Percentiles rank a stretch among this genome's conserved stretches.
Conservation (phyloP, 2,329 filamentous ascomycete genomes). For the Acephala macrosclerotiorum region DNA sequence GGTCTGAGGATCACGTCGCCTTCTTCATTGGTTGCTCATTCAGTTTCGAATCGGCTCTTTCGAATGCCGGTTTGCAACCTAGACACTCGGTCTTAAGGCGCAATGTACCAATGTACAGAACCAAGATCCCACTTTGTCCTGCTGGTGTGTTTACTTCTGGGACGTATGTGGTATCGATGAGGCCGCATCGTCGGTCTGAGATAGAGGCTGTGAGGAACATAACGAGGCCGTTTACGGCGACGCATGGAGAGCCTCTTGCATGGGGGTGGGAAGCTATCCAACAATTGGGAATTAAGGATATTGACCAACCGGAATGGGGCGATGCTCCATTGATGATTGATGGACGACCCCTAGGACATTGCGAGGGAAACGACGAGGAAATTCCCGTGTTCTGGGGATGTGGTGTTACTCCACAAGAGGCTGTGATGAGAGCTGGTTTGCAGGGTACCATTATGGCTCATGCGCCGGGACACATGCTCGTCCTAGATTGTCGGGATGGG, state of each 20-base stretch:
- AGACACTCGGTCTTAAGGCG: slow-evolving; percentile 55
- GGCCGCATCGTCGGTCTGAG: slow-evolving; percentile 59
- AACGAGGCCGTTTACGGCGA: slow-evolving; percentile 60
- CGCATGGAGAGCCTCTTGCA: slow-evolving; percentile 69
- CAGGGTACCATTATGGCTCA: slow-evolving; percentile 66
- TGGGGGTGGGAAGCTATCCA: slow-evolving; percentile 68
- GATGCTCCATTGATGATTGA: slow-evolving; percentile 51
- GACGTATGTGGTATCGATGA: slow-evolving; percentile 69
- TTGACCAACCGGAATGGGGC: slow-evolving; percentile 63
- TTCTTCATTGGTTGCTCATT: slow-evolving; percentile 71
- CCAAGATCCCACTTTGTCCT: slow-evolving; percentile 60
- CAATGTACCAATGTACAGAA: slow-evolving; percentile 69
- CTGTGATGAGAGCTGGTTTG: slow-evolving; percentile 62
- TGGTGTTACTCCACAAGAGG: slow-evolving; percentile 71
- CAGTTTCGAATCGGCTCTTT: slow-evolving; percentile 67
- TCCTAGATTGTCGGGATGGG: slow-evolving; percentile 54
- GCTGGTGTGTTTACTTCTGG: slow-evolving; percentile 63
- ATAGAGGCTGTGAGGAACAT: slow-evolving; percentile 61
- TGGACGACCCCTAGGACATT: slow-evolving; percentile 47
- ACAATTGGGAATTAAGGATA: slow-evolving; percentile 60
- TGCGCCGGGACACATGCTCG: slow-evolving; percentile 67
- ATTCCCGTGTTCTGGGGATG: slow-evolving; percentile 70
- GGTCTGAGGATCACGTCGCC: slow-evolving; percentile 65
- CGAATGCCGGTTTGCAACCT: slow-evolving; percentile 56
- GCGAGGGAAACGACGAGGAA: slow-evolving; percentile 44